Evolutionary conservation across 1,139 yeast species (phyloP), one percentile per base, ranked within the genome.

Genomic region (Hyphopichia buzzinii): DNA sequence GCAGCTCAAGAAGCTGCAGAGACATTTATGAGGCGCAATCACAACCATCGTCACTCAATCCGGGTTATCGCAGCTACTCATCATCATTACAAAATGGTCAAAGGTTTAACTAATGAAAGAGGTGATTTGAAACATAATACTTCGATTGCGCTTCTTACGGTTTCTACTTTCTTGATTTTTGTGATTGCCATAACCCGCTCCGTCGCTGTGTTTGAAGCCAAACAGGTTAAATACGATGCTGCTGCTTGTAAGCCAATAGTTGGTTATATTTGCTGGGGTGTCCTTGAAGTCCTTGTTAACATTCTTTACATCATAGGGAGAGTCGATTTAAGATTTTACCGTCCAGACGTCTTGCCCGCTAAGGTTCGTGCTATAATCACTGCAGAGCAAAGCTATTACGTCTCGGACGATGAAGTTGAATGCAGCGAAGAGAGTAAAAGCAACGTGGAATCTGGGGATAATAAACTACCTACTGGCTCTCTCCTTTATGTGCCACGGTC

Each of bases 271-370:
- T 61, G 78, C 44, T 84, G 86, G 77, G 74, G 75, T 21, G 77
- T 72, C 4, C 64, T 80, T 29, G 94, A 85, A 60, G 70, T 71
- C 0, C 44, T 80, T 21, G 74, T 81, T 39, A 72, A 79, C 39
- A 43, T 78, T 5, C 39, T 80, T 31, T 81, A 79, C 56, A 57
- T 84, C 31, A 55, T 79, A 21, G 79, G 81, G 29, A 69, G 94
- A 53, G 77, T 81, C 34, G 94, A 84, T 55, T 69, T 84, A 49
- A 71, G 94, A 53, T 84, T 84, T 62, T 84, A 84, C 68, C 79
- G 87, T 57, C 92, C 92, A 17, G 92, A 83, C 50, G 57, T 62
- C 40, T 60, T 77, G 38, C 74, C 75, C 6, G 44, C 50, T 25
- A 58, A 57, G 35, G 74, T 69, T 15, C 52, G 74, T 38, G 46